A percentile compares a stretch with the other conserved stretches of the same genome.
Evolutionary conservation across 495 filamentous ascomycete genomes (phyloP).

Genomic region (Penicillium bovifimosum): DNA sequence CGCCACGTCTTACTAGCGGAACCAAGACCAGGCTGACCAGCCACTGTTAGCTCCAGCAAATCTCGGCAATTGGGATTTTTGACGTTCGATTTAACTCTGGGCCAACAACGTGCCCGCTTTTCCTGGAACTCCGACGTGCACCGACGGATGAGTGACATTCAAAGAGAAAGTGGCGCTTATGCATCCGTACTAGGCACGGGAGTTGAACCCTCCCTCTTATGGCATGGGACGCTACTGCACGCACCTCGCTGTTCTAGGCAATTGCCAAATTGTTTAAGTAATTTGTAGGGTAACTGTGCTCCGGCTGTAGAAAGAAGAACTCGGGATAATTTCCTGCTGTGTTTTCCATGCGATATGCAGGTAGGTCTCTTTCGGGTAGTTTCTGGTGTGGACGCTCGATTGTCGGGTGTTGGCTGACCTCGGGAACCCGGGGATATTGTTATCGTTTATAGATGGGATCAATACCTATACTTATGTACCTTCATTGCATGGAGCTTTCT

Average conservation of each 20-base stretch:
- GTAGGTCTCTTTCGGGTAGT: not conserved
- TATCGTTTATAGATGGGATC: not conserved
- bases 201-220: not conserved
- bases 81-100: not conserved
- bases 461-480: too few relatives aligned
- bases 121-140: constrained; percentile 1
- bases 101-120: not conserved
- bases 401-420: not conserved
- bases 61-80: not conserved
- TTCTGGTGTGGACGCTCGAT: not conserved
- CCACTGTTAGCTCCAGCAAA: not conserved
- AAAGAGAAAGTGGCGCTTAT: constrained; percentile 3
- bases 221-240: not conserved
- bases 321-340: not conserved
- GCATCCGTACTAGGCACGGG: not conserved
- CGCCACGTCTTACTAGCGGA: constrained; percentile 1
- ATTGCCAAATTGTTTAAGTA: not conserved
- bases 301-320: too few relatives aligned
- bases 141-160: not conserved
- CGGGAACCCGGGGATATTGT: not conserved
- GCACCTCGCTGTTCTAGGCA: constrained; percentile 4
- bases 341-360: not conserved
- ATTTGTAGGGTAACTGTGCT: not conserved
- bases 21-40: not conserved
- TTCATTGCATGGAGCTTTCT: too few relatives aligned